Percentiles rank a stretch among this genome's conserved stretches.
Evolutionary conservation across 2,329 filamentous ascomycete genomes (phyloP).

Genomic region (Fusarium paranaense): DNA sequence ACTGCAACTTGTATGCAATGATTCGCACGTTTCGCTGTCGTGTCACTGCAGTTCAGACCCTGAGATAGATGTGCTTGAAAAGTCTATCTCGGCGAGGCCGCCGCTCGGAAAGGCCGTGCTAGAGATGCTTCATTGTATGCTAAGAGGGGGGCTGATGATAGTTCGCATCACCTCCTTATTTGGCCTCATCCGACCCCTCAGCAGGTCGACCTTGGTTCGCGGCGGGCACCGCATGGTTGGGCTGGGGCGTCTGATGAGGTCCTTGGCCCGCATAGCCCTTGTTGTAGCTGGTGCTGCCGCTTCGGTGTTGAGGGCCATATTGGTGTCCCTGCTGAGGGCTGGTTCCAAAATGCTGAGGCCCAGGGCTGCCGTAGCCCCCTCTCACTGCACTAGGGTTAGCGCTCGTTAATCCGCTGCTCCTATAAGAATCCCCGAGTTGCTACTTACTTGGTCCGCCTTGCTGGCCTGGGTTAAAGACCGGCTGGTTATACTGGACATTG

Average conservation of each 20-base stretch:
- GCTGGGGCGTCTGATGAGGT: conserved; percentile 55
- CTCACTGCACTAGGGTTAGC: conserved; percentile 66
- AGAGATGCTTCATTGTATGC: conserved; percentile 38
- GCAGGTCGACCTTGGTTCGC: conserved; percentile 47
- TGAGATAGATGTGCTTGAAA: conserved; percentile 39
- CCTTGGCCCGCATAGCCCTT: conserved; percentile 63
- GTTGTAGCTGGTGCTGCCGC: conserved; percentile 66
- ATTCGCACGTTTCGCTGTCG: conserved; percentile 31
- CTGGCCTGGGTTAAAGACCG: conserved; percentile 77
- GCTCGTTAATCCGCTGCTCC: conserved; percentile 33
- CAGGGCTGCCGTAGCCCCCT: conserved; percentile 68
- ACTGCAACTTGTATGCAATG: conserved; percentile 38
- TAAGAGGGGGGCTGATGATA: conserved; percentile 20
- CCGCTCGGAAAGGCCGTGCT: conserved; percentile 38
- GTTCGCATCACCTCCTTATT: conserved; percentile 48
- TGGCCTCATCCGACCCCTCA: conserved; percentile 59
- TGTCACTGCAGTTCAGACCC: conserved; percentile 35
- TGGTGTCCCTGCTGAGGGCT: conserved; percentile 76
- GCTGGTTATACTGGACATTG: conserved; percentile 79
- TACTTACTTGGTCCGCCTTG: conserved; percentile 77
- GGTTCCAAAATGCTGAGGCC: conserved; percentile 72
- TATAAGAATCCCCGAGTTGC: conserved; percentile 52
- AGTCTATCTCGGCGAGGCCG: conserved; percentile 37
- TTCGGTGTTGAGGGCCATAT: conserved; percentile 67
- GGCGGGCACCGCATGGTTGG: conserved; percentile 50